Base-by-base conservation (phyloP, 2,329 filamentous ascomycete species). In the Epichloe coenophiala region DNA sequence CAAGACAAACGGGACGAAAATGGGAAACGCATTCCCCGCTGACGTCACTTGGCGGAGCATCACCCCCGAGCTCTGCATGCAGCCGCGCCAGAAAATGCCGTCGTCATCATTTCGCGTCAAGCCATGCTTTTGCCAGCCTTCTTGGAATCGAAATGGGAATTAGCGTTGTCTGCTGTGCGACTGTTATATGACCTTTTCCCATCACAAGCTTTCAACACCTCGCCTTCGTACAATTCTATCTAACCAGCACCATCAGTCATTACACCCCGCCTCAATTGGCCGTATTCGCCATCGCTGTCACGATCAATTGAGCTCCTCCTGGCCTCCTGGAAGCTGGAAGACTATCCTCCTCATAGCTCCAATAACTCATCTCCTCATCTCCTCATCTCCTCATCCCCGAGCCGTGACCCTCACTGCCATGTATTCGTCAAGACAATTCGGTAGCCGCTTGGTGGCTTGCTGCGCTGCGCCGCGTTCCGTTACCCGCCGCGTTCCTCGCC, bases 341-440 rank as follows among this genome's bases (percentile, higher is more conserved):
- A 31, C 27, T 4, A 31, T 31, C 27, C 27, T 31, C 27, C 27
- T 31, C 8, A 9, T 31, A 31, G 27, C 27, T 31, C 27, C 3
- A 4, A 31, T 4, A 9, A 9, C 27, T 13, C 8, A 43, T 43
- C 1, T 15, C 33, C 27, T 36, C 51, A 43, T 43, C 1, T 15
- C 33, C 27, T 36, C 51, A n/a, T 43, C 4, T 15, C 38, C 23
- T 31, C 51, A 58, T 31, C 27, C 8, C 8, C 3, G 27, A 31
- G 27, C 8, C 27, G 27, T 31, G 27, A 31, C 27, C 27, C 9
- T 31, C 27, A 4, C 9, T 31, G 27, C 45, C 40, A 67, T 67
- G 64, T 61, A 65, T 43, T 35, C 63, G 47, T 54, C 62, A 43
- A 60, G 63, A 49, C 60, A 61, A 40, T 49, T 65, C 45, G 52